A percentile compares a stretch with the other conserved stretches of the same genome.
Evolutionary conservation across 768 basidiomycete species (phyloP).

Genomic region (Gyrodon lividus): DNA sequence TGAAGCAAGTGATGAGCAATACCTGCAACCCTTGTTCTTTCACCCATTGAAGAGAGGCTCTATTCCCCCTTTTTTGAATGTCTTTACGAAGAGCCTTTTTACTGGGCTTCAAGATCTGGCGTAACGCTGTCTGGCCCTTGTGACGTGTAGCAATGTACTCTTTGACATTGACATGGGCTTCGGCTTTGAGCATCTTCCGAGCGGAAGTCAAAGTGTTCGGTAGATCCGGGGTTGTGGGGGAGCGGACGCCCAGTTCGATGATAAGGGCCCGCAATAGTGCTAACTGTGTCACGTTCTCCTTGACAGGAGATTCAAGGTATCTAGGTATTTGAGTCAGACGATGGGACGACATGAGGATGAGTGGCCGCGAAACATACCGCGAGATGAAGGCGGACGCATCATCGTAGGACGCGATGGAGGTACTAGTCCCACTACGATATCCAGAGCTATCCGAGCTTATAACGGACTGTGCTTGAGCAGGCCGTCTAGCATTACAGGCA

Average conservation of each 20-base stretch:
- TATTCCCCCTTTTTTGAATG: constrained; percentile 47
- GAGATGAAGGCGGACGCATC: constrained; percentile 30
- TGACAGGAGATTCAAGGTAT: constrained; percentile 21
- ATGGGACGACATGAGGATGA: background rate
- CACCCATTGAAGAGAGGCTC: constrained; percentile 52
- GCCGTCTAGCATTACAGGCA: constrained; percentile 1
- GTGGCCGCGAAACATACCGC: constrained; percentile 12
- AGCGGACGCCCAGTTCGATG: constrained; percentile 67
- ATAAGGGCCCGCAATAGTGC: constrained; percentile 71
- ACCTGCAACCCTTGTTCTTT: constrained; percentile 64
- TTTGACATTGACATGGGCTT: constrained; percentile 67
- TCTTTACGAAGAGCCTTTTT: constrained; percentile 60
- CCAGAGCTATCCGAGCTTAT: constrained; percentile 6
- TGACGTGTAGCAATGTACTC: constrained; percentile 70
- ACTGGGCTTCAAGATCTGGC: constrained; percentile 59
- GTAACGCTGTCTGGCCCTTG: constrained; percentile 62
- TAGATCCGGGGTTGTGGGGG: constrained; percentile 42
- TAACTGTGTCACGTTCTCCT: constrained; percentile 36
- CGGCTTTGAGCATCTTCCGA: constrained; percentile 62
- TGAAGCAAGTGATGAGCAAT: constrained; percentile 54
- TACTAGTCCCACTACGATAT: constrained; percentile 8
- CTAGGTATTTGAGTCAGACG: constrained; percentile 9
- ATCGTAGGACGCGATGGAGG: constrained; percentile 20
- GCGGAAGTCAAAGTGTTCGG: constrained; percentile 65
- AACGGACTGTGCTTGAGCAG: constrained; percentile 1